These are phyloP conservation scores for Aspergillus olivimuriae DNA, from an alignment of 495 filamentous ascomycete genomes.

Conservation along the genomic window DNA sequence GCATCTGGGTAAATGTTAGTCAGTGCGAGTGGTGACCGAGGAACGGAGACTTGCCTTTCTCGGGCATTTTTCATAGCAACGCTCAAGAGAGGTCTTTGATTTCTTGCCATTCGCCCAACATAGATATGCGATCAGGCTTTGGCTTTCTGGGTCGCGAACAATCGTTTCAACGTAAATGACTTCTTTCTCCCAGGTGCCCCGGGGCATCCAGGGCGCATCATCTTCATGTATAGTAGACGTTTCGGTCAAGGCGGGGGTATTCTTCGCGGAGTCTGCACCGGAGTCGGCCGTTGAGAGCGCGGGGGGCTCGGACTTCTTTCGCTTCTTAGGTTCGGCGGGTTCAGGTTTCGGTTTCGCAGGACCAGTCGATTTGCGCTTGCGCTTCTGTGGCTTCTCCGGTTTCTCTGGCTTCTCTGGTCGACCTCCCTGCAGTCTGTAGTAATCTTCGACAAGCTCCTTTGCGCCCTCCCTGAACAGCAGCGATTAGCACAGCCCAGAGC, in stretches of 20 bases:
- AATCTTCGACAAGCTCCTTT: slow-evolving; percentile 45
- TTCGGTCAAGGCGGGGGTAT: too few relatives aligned
- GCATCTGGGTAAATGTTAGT: slow-evolving; percentile 31
- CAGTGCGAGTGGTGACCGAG: neutral
- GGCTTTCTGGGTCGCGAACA: slow-evolving; percentile 37
- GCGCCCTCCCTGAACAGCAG: slow-evolving; percentile 39
- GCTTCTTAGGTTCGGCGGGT: slow-evolving; percentile 15
- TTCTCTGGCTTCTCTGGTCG: slow-evolving; percentile 34
- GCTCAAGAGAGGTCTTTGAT: slow-evolving; percentile 30
- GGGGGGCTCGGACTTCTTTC: slow-evolving; percentile 10
- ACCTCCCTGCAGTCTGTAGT: slow-evolving; percentile 53
- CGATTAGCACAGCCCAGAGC: slow-evolving; percentile 10
- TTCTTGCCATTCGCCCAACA: slow-evolving; percentile 49
- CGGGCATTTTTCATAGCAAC: slow-evolving; percentile 38
- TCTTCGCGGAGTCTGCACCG: too few relatives aligned
- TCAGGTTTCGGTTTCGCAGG: slow-evolving; percentile 23
- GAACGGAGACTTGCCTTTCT: slow-evolving; percentile 18
- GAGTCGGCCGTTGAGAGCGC: slow-evolving; percentile 7
- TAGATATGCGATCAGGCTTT: slow-evolving; percentile 43
- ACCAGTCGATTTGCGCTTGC: slow-evolving; percentile 36
- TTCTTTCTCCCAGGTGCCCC: slow-evolving; percentile 51
- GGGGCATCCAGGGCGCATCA: slow-evolving; percentile 50
- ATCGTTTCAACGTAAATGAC: slow-evolving; percentile 52
- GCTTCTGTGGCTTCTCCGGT: slow-evolving; percentile 19
- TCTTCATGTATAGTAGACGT: too few relatives aligned